These are phyloP conservation scores for Musa schizocarpa DNA, from an alignment of 176 grass and related monocot species.

Conservation along the genomic window DNA sequence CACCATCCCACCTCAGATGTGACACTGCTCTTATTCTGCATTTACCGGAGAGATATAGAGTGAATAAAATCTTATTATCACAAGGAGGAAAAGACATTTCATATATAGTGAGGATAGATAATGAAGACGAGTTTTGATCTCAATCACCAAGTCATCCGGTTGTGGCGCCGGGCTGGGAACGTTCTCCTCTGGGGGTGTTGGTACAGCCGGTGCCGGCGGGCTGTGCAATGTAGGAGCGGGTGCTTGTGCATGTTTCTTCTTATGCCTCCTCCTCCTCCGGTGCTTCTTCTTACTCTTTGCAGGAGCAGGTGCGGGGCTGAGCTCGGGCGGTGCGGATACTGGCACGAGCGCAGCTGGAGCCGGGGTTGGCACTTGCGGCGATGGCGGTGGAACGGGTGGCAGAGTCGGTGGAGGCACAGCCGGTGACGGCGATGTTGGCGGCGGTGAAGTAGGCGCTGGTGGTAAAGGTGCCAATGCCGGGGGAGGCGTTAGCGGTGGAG, in stretches of 20 bases:
- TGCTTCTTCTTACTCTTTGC: conserved; percentile 62
- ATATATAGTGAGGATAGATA: too few relatives aligned
- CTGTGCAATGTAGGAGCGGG: conserved; percentile 46
- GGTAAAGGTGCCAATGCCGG: background rate
- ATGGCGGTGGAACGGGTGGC: conserved; percentile 19
- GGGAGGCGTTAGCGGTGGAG: conserved; percentile 19
- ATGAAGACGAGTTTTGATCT: too few relatives aligned
- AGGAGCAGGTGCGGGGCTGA: conserved; percentile 37
- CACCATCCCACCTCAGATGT: background rate
- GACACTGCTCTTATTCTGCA: background rate
- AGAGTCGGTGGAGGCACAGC: background rate
- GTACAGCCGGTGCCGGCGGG: conserved; percentile 58
- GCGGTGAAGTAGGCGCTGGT: conserved; percentile 1
- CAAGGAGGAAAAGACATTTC: too few relatives aligned
- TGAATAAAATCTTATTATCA: too few relatives aligned
- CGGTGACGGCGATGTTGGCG: conserved; percentile 14
- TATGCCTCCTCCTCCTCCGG: conserved; percentile 41
- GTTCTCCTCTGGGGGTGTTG: conserved; percentile 40
- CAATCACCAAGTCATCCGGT: conserved; percentile 53
- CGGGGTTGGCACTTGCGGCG: background rate
- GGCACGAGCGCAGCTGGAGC: conserved; percentile 25
- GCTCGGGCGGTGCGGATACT: background rate
- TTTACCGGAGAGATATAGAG: too few relatives aligned
- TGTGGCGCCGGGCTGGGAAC: conserved; percentile 47
- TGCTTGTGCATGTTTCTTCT: conserved; percentile 54